phyloP scores from a whole-genome alignment of 176 grass and related monocot species.

The Tuctoria greenei region DNA sequence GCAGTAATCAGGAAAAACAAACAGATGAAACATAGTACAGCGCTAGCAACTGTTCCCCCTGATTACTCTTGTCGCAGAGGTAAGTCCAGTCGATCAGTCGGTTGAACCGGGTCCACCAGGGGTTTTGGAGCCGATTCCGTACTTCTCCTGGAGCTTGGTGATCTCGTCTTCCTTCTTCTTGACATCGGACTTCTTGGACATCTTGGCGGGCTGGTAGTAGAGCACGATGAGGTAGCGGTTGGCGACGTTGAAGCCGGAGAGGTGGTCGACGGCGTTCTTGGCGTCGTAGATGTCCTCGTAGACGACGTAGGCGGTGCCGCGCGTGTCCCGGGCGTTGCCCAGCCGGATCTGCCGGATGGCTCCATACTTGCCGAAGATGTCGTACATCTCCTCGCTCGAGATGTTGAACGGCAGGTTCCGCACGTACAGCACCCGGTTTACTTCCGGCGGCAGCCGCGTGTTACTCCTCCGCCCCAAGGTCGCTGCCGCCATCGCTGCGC shows the following conservation, averaged over 20 bases:
- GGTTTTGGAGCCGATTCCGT: slow-evolving; percentile 65
- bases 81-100: neutral
- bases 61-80: neutral
- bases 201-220: slow-evolving; percentile 96
- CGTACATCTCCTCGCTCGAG: slow-evolving; percentile 99
- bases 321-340: slow-evolving; percentile 86
- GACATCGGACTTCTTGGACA: slow-evolving; percentile 87
- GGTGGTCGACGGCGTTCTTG: slow-evolving; percentile 99
- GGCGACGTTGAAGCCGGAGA: slow-evolving; percentile 99
- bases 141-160: slow-evolving; percentile 87
- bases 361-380: slow-evolving; percentile 99
- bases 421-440: slow-evolving; percentile 94
- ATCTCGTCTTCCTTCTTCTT: slow-evolving; percentile 99
- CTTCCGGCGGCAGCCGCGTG: slow-evolving; percentile 88
- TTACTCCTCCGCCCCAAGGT: slow-evolving; percentile 74
- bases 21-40: neutral
- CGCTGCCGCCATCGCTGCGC: slow-evolving; percentile 60
- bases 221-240: slow-evolving; percentile 99
- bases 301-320: slow-evolving; percentile 94
- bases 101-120: slow-evolving; percentile 32
- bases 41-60: neutral
- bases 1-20: neutral
- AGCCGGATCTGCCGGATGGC: slow-evolving; percentile 98
- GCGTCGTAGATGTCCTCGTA: slow-evolving; percentile 99
- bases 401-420: slow-evolving; percentile 99